Conservation (phyloP, 768 basidiomycete species). For the Collybia nuda region DNA sequence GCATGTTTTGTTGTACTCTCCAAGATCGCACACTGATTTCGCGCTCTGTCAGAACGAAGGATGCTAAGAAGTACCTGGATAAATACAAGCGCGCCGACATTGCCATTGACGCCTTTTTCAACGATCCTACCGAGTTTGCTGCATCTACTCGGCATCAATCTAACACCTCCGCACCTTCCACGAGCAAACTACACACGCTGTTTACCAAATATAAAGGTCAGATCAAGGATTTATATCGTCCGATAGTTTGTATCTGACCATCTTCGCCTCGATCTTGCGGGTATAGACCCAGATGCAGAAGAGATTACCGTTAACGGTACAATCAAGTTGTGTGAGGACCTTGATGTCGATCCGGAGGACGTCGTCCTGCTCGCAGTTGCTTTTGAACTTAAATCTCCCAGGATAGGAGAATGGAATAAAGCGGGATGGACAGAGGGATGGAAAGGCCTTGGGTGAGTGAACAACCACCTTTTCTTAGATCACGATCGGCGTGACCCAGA, state of each 20-base stretch:
- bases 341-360: conserved; percentile 73
- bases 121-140: conserved; percentile 43
- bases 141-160: conserved; percentile 18
- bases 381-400: conserved; percentile 75
- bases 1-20: conserved; percentile 13
- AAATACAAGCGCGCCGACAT: conserved; percentile 68
- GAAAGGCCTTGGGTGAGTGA: conserved; percentile 65
- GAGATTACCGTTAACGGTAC: conserved; percentile 81
- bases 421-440: conserved; percentile 82
- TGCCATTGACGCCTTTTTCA: conserved; percentile 76
- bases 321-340: conserved; percentile 70
- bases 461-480: not conserved
- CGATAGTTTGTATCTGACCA: conserved; percentile 1
- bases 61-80: conserved; percentile 69
- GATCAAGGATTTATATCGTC: conserved; percentile 10
- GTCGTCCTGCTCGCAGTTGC: conserved; percentile 82
- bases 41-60: conserved; percentile 38
- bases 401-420: conserved; percentile 69
- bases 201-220: conserved; percentile 74
- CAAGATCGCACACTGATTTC: conserved; percentile 27
- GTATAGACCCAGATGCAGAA: conserved; percentile 55
- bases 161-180: conserved; percentile 36
- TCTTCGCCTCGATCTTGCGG: not conserved
- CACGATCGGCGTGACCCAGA: not conserved
- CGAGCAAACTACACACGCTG: conserved; percentile 51